Conservation (phyloP, 2,329 filamentous ascomycete species). For the Fusarium paranaense region DNA sequence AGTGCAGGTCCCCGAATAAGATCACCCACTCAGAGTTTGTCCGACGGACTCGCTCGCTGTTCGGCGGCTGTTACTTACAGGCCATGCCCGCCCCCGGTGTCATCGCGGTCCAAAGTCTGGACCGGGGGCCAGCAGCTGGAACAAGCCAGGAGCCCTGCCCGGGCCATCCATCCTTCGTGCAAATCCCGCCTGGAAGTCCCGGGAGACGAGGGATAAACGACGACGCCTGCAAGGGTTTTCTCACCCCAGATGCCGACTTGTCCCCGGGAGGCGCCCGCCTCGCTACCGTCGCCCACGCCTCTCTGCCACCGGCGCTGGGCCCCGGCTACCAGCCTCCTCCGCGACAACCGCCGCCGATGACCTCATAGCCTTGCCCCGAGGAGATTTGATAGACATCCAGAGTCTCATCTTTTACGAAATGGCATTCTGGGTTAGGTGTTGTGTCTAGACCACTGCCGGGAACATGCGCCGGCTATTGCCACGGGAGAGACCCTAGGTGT, state of each 20-base stretch:
- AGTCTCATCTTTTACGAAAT: slow-evolving; percentile 4
- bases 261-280: slow-evolving; percentile 30
- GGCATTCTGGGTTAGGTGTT: slow-evolving; percentile 5
- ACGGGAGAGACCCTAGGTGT: not conserved
- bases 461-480: not conserved
- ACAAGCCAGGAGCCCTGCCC: not conserved
- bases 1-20: not conserved
- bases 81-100: not conserved
- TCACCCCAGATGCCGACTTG: slow-evolving; percentile 38
- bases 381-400: not conserved
- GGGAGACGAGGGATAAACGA: slow-evolving; percentile 32
- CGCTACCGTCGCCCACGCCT: slow-evolving; percentile 20
- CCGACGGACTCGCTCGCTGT: not conserved
- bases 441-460: not conserved
- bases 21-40: not conserved
- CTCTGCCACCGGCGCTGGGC: slow-evolving; percentile 5
- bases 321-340: slow-evolving; percentile 22
- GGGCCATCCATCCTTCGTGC: not conserved
- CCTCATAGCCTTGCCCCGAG: slow-evolving; percentile 32
- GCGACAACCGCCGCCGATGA: slow-evolving; percentile 41
- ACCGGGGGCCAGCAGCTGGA: not conserved
- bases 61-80: not conserved
- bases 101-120: slow-evolving; percentile 9
- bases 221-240: slow-evolving; percentile 31
- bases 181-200: slow-evolving; percentile 23